Evolutionary conservation across 2,329 filamentous ascomycete species (phyloP), one percentile per base, ranked within the genome.

Genomic region (Cordyceps javanica): DNA sequence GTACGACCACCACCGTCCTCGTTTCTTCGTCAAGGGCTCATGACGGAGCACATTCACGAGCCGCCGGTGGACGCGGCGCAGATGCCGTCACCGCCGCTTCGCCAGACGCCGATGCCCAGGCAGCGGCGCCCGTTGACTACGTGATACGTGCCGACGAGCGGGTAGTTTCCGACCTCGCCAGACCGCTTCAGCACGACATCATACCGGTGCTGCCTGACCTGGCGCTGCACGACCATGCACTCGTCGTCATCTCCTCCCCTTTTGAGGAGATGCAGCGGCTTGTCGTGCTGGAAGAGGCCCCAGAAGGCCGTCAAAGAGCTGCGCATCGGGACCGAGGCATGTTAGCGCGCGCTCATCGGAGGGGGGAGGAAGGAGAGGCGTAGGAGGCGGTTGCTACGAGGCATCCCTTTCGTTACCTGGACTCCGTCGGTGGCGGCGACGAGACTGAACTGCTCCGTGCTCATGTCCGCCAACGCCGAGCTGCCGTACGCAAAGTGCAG

Each of bases 261-360:
- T n/a, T 74, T 75, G 1, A 75, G 62, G 1, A 76, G 65, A 59
- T 75, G 69, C 2, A 76, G 45, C 0, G 69, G 70, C 14, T 63
- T 44, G 0, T 59, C 55, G 1, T 60, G 64, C 11, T 69, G 59
- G 39, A 75, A 73, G 0, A 74, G 63, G 23, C n/a, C 49, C 30
- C 14, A 69, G 66, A 0, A 75, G 55, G 0, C 68, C 68, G 1
- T 67, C 59, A 1, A 73, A 19, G 4, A 74, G 64, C 72, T 72
- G n/a, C 11, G 8, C 16, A 42, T n/a, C n/a, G n/a, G n/a, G n/a
- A n/a, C n/a, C n/a, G n/a, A n/a, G n/a, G n/a, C n/a, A n/a, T n/a
- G n/a, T n/a, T n/a, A n/a, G n/a, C n/a, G n/a, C n/a, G n/a, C n/a
- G n/a, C n/a, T n/a, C 14, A 16, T 16, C 16, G 11, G 6, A 36